Percentiles rank a stretch among this genome's conserved stretches.
Conservation (phyloP, 257 asterid species). For the Plectranthus barbatus region DNA sequence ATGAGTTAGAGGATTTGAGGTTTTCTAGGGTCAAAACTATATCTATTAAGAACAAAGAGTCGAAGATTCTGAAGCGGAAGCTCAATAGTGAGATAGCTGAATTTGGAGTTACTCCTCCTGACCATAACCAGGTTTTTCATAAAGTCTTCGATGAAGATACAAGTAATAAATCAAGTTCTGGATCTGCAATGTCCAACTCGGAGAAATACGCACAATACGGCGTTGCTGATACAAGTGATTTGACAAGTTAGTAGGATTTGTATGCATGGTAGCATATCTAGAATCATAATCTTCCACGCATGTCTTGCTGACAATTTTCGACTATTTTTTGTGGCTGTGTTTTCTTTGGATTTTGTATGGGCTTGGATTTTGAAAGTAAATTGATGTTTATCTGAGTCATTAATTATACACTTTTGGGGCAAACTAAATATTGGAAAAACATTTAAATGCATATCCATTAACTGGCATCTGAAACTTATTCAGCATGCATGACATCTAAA, state of each 20-base stretch:
- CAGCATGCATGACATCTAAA: not conserved
- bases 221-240: slow-evolving; percentile 80
- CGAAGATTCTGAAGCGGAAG: slow-evolving; percentile 60
- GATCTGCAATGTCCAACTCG: slow-evolving; percentile 87
- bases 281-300: not conserved
- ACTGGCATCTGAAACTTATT: not conserved
- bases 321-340: not conserved
- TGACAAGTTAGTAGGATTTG: slow-evolving; percentile 56
- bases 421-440: not conserved
- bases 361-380: too few relatives aligned
- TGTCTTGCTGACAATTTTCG: not conserved
- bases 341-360: too few relatives aligned
- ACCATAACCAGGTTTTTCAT: slow-evolving; percentile 43
- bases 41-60: slow-evolving; percentile 55
- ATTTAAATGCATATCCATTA: not conserved
- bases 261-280: not conserved
- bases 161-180: slow-evolving; percentile 93
- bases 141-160: slow-evolving; percentile 69
- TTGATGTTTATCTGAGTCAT: not conserved
- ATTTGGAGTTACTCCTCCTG: slow-evolving; percentile 38
- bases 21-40: slow-evolving; percentile 45
- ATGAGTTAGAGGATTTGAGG: slow-evolving; percentile 59
- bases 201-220: slow-evolving; percentile 87
- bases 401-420: not conserved
- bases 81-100: slow-evolving; percentile 37